A percentile compares a stretch with the other conserved stretches of the same genome.
Evolutionary conservation across 768 basidiomycete genomes (phyloP).

Genomic region (Pleurotus platypus): DNA sequence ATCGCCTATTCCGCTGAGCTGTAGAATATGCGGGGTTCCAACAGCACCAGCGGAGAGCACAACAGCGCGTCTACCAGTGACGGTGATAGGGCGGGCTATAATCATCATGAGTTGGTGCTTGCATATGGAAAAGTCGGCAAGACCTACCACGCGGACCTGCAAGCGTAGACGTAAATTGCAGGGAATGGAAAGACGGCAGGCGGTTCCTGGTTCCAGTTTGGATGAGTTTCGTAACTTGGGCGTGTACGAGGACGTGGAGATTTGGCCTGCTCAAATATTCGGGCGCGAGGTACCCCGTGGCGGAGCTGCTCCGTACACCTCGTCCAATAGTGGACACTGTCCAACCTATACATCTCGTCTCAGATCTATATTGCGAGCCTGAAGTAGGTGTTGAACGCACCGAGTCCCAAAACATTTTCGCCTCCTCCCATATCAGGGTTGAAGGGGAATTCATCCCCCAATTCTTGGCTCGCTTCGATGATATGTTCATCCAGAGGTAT

Average conservation of each 20-base stretch:
- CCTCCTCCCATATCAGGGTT: constrained; percentile 27
- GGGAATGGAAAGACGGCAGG: constrained; percentile 13
- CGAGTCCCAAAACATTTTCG: constrained; percentile 20
- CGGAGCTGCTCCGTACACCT: constrained; percentile 19
- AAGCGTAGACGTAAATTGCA: constrained; percentile 10
- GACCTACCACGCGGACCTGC: constrained; percentile 4
- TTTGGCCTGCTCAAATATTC: constrained; percentile 20
- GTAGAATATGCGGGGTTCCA: constrained; percentile 21
- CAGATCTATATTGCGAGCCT: neutral
- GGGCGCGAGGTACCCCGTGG: constrained; percentile 19
- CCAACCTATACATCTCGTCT: constrained; percentile 12
- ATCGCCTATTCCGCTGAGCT: constrained; percentile 23
- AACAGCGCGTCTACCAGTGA: constrained; percentile 11
- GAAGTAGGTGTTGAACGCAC: constrained; percentile 11
- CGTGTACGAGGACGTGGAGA: constrained; percentile 18
- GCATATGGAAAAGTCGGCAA: neutral
- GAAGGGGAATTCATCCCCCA: constrained; percentile 20
- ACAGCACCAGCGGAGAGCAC: constrained; percentile 25
- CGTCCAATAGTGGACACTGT: constrained; percentile 12
- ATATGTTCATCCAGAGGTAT: constrained; percentile 17
- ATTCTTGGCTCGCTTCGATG: constrained; percentile 17
- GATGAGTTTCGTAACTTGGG: constrained; percentile 13
- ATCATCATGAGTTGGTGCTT: no score
- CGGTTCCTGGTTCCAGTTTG: neutral
- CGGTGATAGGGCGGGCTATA: neutral